phyloP scores from a whole-genome alignment of 2,329 filamentous ascomycete genomes.

The Colletotrichum sojae region DNA sequence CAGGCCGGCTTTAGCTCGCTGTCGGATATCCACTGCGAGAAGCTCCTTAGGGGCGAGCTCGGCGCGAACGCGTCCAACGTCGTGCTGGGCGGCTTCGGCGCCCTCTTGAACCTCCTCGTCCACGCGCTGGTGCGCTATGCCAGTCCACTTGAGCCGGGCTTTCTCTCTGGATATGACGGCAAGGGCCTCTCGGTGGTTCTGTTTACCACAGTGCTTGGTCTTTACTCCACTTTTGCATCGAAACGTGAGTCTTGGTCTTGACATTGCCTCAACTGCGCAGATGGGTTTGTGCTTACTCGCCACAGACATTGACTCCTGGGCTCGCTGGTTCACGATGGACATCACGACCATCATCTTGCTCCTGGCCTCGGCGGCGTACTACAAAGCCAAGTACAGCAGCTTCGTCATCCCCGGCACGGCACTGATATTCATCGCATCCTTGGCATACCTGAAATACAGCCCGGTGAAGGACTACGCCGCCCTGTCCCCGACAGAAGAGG shows the following conservation, averaged over 20 bases:
- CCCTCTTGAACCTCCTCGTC: conserved; percentile 47
- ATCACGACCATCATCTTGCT: conserved; percentile 48
- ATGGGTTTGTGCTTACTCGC: not conserved
- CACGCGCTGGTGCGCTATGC: conserved; percentile 44
- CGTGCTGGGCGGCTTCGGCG: conserved; percentile 48
- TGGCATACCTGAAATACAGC: conserved; percentile 47
- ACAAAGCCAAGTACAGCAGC: conserved; percentile 43
- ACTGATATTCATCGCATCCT: conserved; percentile 48
- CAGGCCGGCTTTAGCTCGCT: conserved; percentile 49
- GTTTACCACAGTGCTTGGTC: conserved; percentile 48
- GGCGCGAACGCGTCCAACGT: conserved; percentile 50
- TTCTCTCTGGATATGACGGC: conserved; percentile 42
- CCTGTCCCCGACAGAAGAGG: not conserved
- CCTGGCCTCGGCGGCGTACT: conserved; percentile 46
- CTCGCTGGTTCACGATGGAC: conserved; percentile 50
- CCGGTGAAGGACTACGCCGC: conserved; percentile 38
- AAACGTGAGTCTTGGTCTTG: conserved; percentile 42
- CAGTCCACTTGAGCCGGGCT: conserved; percentile 46
- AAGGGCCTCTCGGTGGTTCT: conserved; percentile 48
- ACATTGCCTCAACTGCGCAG: not conserved
- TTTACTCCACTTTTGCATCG: conserved; percentile 49
- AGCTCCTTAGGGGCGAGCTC: conserved; percentile 47
- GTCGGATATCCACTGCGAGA: conserved; percentile 51
- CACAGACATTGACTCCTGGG: conserved; percentile 48
- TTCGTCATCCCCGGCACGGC: conserved; percentile 47